Percentiles rank a stretch among this genome's conserved stretches.
Evolutionary conservation across 169 alveolate species (phyloP).

Genomic region (Cryptosporidium sp.): DNA sequence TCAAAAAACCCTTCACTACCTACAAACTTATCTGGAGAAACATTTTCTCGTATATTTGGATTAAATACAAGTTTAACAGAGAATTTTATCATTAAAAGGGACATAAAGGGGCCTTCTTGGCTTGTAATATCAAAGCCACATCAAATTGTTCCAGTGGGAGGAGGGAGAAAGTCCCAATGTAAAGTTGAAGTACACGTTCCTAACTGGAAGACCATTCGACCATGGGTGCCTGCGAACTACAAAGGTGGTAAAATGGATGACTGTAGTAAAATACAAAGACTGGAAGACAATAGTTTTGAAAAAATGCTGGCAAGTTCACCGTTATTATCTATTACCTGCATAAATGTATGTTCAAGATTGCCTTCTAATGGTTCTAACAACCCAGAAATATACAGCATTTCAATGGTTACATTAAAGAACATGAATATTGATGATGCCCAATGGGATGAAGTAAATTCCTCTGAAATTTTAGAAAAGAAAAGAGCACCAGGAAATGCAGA

Average conservation of each 20-base stretch:
- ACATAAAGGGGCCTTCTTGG: slow-evolving; percentile 88
- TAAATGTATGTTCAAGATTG: slow-evolving; percentile 38
- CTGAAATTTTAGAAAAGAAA: slow-evolving; percentile 18
- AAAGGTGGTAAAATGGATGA: not conserved
- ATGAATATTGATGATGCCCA: slow-evolving; percentile 35
- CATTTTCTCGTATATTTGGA: slow-evolving; percentile 79
- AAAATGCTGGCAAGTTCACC: slow-evolving; percentile 3
- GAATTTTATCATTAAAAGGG: slow-evolving; percentile 81
- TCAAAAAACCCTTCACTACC: slow-evolving; percentile 46
- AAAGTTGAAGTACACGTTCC: slow-evolving; percentile 50
- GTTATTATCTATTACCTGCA: not conserved
- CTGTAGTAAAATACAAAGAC: not conserved
- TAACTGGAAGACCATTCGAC: slow-evolving; percentile 62
- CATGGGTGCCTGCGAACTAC: slow-evolving; percentile 8
- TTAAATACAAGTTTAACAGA: slow-evolving; percentile 78
- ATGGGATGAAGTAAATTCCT: slow-evolving; percentile 37
- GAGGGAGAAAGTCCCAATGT: slow-evolving; percentile 62
- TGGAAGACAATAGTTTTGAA: not conserved
- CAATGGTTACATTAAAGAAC: slow-evolving; percentile 28
- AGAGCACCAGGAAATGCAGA: not conserved
- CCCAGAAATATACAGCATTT: slow-evolving; percentile 58
- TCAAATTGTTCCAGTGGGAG: slow-evolving; percentile 58
- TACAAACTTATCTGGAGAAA: slow-evolving; percentile 78
- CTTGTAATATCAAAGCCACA: slow-evolving; percentile 75
- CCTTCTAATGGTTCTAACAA: slow-evolving; percentile 24